These are phyloP conservation scores for Pleurotus platypus DNA, from an alignment of 768 basidiomycete species.

Conservation along the genomic window DNA sequence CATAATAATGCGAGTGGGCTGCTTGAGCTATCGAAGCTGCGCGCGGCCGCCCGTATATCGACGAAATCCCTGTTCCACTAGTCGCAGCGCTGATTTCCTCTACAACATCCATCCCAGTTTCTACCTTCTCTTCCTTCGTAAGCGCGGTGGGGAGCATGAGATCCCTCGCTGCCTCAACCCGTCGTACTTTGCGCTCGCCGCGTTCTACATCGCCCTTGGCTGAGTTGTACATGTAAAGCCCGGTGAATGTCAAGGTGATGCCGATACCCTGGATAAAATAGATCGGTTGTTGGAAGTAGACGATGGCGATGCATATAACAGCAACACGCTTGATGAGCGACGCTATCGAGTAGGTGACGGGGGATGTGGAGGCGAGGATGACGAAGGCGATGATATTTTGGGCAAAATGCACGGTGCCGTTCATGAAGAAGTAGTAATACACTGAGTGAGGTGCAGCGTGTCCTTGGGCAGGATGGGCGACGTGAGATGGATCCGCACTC, in stretches of 20 bases:
- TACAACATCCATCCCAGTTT: constrained; percentile 21
- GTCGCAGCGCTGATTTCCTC: constrained; percentile 24
- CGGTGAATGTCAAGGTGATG: constrained; percentile 86
- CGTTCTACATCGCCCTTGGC: constrained; percentile 90
- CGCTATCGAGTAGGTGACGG: constrained; percentile 98
- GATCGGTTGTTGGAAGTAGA: constrained; percentile 91
- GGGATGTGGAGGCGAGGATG: constrained; percentile 92
- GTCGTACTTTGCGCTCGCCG: constrained; percentile 85
- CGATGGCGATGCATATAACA: constrained; percentile 95
- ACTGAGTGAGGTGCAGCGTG: constrained; percentile 59
- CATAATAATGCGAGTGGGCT: constrained; percentile 16
- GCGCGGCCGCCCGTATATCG: constrained; percentile 34
- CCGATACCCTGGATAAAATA: constrained; percentile 84
- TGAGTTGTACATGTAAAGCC: constrained; percentile 94
- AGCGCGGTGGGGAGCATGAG: constrained; percentile 67
- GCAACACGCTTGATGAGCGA: constrained; percentile 97
- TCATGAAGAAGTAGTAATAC: constrained; percentile 81
- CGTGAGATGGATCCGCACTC: constrained; percentile 32
- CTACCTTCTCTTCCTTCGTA: constrained; percentile 38
- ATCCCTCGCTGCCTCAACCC: constrained; percentile 69
- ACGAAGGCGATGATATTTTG: constrained; percentile 98
- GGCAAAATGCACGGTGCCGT: constrained; percentile 93
- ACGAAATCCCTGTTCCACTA: constrained; percentile 30
- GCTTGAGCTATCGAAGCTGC: constrained; percentile 24
- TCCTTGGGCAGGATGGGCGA: constrained; percentile 42